Base-by-base conservation (phyloP, 768 basidiomycete genomes). In the Gloeophyllum trabeum region DNA sequence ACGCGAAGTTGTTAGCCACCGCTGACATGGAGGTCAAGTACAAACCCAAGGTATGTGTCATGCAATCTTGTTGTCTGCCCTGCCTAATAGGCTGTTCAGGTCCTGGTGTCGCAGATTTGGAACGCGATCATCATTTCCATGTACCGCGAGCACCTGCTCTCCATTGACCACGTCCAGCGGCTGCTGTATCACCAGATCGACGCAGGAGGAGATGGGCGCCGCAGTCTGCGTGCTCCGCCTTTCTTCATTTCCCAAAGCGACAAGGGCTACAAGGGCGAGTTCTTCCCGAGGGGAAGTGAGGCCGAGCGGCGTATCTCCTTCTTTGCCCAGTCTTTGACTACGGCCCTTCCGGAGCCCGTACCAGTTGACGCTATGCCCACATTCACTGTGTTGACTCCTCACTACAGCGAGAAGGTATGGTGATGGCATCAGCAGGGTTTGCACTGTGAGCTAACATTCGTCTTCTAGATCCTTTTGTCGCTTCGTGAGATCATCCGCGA, bases 361-460 rank as follows among this genome's bases (percentile, higher is more conserved):
- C 91, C 93, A 12, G 90, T 99, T 34, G 93, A 98, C 59, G 88
- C 92, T n/a, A 98, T 99, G 96, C 96, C 96, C 2, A 97, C 94
- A 0, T 99, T 99, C 70, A 98, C 96, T 35, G 93, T 99, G 19
- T 67, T 99, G 42, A 96, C 92, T 0, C 96, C 96, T 12, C 96
- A 99, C 63, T 99, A 99, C 61, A 96, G 85, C 46, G 96, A 99
- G 63, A 99, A 99, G 78, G 83, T 83, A 35, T 6, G 70, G 48
- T 35, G 19, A 38, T 23, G 21, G 46, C 25, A 19, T 18, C 43
- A 24, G 40, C 20, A 7, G 20, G 20, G 20, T 13, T 44, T 21
- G 34, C 21, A 24, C 24, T 34, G 36, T 4, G 16, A 30, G 5
- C 39, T 45, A 44, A 40, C 48, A 40, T 41, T 43, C 39, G 18